Percentiles rank a stretch among this genome's conserved stretches.
Evolutionary conservation across 495 filamentous ascomycete genomes (phyloP).

Genomic region (Margaritispora aquatica): DNA sequence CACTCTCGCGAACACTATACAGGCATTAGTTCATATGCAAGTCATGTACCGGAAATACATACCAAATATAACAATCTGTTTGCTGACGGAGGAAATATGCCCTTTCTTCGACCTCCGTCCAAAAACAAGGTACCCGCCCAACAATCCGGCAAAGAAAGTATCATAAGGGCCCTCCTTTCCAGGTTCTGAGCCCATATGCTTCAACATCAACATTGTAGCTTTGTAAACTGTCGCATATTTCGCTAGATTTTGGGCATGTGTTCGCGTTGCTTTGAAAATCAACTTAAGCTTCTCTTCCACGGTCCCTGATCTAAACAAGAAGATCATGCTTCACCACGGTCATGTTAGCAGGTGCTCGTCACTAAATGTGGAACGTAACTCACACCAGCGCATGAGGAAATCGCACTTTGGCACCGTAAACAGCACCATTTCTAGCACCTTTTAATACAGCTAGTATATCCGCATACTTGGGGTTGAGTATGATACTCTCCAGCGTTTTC

Average conservation of each 20-base stretch:
- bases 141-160: conserved; percentile 80
- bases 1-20: conserved; percentile 80
- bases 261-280: conserved; percentile 78
- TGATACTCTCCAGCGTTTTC: conserved; percentile 53
- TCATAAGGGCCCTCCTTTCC: conserved; percentile 65
- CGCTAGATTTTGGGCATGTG: conserved; percentile 87
- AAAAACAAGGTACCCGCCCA: conserved; percentile 92
- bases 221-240: conserved; percentile 92
- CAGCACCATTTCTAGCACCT: conserved; percentile 88
- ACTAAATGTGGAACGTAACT: conserved; percentile 37
- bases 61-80: conserved; percentile 94
- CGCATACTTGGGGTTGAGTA: conserved; percentile 78
- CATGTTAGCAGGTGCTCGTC: conserved; percentile 49
- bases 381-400: conserved; percentile 97
- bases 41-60: background rate
- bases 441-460: conserved; percentile 80
- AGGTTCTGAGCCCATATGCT: conserved; percentile 51
- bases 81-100: conserved; percentile 73
- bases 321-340: conserved; percentile 62
- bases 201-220: conserved; percentile 62
- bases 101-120: conserved; percentile 56
- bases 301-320: conserved; percentile 88
- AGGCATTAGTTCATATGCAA: background rate
- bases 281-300: conserved; percentile 71
- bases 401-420: conserved; percentile 96